Evolutionary conservation across 148 eudicot genomes (phyloP), one percentile per base, ranked within the genome.

Genomic region (Persicaria tinctoria): DNA sequence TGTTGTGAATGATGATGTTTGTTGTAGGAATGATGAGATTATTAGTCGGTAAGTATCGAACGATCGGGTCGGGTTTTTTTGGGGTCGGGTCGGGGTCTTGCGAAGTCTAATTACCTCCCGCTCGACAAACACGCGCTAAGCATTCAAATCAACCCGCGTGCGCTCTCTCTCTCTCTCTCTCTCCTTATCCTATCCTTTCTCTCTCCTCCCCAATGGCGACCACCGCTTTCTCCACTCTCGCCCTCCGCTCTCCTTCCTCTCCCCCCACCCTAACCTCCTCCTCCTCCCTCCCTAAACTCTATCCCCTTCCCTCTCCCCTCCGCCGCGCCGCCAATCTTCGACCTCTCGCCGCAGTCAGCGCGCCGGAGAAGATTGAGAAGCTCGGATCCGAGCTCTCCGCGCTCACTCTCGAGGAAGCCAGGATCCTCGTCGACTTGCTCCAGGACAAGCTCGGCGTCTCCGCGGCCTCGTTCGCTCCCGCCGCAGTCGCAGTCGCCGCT

Each of bases 371-470:
- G 14, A 80, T 93, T 72, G 72, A 76, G 46, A 23, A 80, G 2
- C 83, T 93, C 6, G 98, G 96, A 46, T 79, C 85, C 18, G 85
- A 89, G 20, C 84, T 93, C 78, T 86, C 98, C 4, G 51, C 50
- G 71, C 87, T 93, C 16, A 89, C 96, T 77, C 89, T 93, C 9
- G 82, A 86, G 46, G 96, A 93, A 75, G 98, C 98, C 7, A 85
- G 91, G 46, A 82, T 81, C 68, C 96, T 93, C 46, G 93, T 89
- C 56, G 96, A 93, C 76, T 89, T 84, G 82, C 92, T 90, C 57
- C 92, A 93, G 54, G 96, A 90, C 79, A 93, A 84, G 85, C 90
- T 93, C 23, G 96, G 96, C 1, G 96, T 93, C 73, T 79, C 93
- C 18, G 93, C 98, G 12, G 88, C 93, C 44, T 84, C 98, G 4